phyloP scores from a whole-genome alignment of 2,329 filamentous ascomycete genomes.

The Lasiodiplodia gonubiensis region DNA sequence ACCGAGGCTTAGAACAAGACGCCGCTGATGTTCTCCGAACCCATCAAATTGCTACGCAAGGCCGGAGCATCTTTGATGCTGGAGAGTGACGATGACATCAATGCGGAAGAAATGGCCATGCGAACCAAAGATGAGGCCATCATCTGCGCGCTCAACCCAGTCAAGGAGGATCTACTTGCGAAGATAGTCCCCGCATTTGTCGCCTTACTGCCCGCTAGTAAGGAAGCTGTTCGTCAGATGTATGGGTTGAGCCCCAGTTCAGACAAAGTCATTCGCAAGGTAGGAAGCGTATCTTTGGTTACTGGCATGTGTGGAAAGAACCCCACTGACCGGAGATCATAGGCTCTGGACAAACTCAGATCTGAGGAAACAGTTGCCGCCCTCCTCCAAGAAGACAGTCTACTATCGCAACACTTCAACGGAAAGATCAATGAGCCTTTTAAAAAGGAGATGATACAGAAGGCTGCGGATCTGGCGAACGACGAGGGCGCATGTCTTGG shows the following conservation, averaged over 20 bases:
- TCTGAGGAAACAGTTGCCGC: too few relatives aligned
- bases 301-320: too few relatives aligned
- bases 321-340: too few relatives aligned
- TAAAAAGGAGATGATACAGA: constrained; percentile 1
- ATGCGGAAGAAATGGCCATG: neutral
- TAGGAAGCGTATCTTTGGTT: too few relatives aligned
- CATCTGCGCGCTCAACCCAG: too few relatives aligned
- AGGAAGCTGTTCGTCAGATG: too few relatives aligned
- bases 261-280: too few relatives aligned
- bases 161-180: too few relatives aligned
- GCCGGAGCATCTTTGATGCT: neutral
- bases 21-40: constrained; percentile 15
- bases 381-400: too few relatives aligned
- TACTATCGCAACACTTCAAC: constrained; percentile 3
- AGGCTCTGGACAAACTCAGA: too few relatives aligned
- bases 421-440: constrained; percentile 14
- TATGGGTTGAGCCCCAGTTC: neutral
- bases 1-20: neutral
- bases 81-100: constrained; percentile 12
- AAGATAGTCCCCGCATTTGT: too few relatives aligned
- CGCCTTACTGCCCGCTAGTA: too few relatives aligned
- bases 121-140: neutral
- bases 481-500: neutral
- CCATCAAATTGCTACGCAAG: neutral
- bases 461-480: neutral